Base-by-base conservation (phyloP, 1,139 yeast genomes). In the Pichia sp. region DNA sequence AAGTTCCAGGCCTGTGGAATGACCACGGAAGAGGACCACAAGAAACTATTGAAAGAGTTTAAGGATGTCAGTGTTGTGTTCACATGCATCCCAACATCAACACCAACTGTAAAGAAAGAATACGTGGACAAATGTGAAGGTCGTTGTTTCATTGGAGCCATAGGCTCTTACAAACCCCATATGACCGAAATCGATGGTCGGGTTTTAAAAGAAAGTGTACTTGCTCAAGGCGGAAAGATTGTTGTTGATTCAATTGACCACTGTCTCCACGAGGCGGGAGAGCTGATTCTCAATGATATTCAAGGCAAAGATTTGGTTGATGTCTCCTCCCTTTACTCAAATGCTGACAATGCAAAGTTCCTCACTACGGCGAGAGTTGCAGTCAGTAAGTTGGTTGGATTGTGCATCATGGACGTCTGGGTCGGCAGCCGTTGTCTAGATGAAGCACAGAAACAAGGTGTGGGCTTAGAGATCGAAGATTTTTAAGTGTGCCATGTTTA, bases 91-190 rank as follows among this genome's bases (percentile, higher is more conserved):
- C 88, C 89, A 2, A 69, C 83, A 1, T 75, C 80, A 0, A 67
- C 65, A 10, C 80, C 87, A 1, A 64, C 72, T 0, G 75, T 83
- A 48, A 65, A 67, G 34, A 60, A 63, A 12, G 58, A 66, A 1
- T 69, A 72, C 53, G 58, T 82, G 45, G 70, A 71, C 46, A 54
- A 53, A 3, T 63, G 68, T 3, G 44, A 57, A 19, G 68, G 70
- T 10, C 75, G 69, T 56, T 66, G 73, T 3, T 83, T 76, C 61
- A 74, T 83, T 46, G 77, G 83, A 3, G 69, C 83, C 41, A 83
- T 84, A 59, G 90, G 90, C 1, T 80, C 86, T 16, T 84, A 83
- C 63, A 82, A 82, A 62, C 87, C 87, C 3, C 76, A 78, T 55
- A 83, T 84, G 89, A 73, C 73, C 46, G 90, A 83, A 64, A 75